Conservation (phyloP, 768 basidiomycete species). For the Phylloporus rhodoxanthus region DNA sequence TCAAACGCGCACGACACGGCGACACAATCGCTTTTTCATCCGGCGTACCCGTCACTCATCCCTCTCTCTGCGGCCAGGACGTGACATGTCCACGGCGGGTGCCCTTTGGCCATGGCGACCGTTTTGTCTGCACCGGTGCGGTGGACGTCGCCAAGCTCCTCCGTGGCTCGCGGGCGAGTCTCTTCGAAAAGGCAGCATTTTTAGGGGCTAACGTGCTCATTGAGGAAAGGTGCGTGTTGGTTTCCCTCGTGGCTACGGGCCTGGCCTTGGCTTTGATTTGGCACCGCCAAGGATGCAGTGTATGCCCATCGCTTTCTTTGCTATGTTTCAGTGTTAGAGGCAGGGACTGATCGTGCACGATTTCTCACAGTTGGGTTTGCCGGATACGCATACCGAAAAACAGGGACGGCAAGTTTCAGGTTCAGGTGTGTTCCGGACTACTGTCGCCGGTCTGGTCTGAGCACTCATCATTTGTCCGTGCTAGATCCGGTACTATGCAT, state of each 20-base stretch:
- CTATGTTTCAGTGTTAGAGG: not conserved
- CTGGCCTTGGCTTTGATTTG: not conserved
- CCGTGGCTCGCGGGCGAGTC: conserved; percentile 44
- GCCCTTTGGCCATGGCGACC: conserved; percentile 34
- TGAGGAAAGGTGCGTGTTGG: conserved; percentile 59
- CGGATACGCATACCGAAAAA: conserved; percentile 52
- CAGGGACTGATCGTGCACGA: conserved; percentile 4
- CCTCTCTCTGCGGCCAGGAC: conserved; percentile 25
- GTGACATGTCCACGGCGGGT: conserved; percentile 27
- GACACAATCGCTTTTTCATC: conserved; percentile 32
- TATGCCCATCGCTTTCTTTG: not conserved
- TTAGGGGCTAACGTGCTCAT: conserved; percentile 57
- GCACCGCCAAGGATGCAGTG: not conserved
- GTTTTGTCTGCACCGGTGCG: conserved; percentile 54
- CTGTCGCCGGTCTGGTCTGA: not conserved
- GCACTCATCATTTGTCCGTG: not conserved
- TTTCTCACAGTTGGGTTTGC: conserved; percentile 52
- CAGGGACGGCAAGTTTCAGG: conserved; percentile 49
- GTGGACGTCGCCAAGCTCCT: conserved; percentile 58
- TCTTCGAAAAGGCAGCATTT: conserved; percentile 45
- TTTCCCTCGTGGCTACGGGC: not conserved
- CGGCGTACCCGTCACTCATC: conserved; percentile 36
- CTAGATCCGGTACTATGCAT: conserved; percentile 61
- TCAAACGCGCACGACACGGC: conserved; percentile 38
- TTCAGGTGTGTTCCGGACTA: conserved; percentile 41